These are phyloP conservation scores for Gamsiella multidivaricata DNA, from an alignment of 192 early-diverging fungal species.

Conservation along the genomic window DNA sequence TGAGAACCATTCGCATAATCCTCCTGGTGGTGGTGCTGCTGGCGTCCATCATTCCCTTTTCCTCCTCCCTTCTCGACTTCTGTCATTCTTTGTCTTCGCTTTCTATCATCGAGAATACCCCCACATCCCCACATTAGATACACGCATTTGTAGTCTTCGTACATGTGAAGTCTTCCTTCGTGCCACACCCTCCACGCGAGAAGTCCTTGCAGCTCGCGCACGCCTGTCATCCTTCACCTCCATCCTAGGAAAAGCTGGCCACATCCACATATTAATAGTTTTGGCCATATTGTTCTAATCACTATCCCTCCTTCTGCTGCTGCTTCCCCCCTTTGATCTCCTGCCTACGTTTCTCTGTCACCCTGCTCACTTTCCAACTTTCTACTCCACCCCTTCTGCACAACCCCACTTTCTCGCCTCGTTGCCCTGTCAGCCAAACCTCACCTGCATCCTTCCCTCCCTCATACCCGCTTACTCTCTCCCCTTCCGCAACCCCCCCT, in stretches of 20 bases:
- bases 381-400: not conserved
- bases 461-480: slow-evolving; percentile 1
- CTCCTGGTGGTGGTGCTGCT: no score
- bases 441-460: slow-evolving; percentile 1
- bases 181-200: slow-evolving; percentile 31
- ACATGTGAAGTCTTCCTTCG: not conserved
- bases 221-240: no score
- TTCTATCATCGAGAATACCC: no score
- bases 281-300: not conserved
- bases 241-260: no score
- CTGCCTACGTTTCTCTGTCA: slow-evolving; percentile 7
- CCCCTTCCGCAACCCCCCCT: not conserved
- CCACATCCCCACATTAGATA: no score
- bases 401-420: no score
- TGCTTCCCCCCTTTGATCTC: not conserved
- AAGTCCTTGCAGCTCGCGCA: slow-evolving; percentile 17
- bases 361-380: slow-evolving; percentile 6
- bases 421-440: no score
- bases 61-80: no score
- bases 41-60: no score
- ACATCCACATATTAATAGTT: slow-evolving; percentile 1
- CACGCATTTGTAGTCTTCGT: no score
- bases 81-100: not conserved
- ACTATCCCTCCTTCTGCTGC: not conserved
- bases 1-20: no score